Evolutionary conservation across 2,329 filamentous ascomycete species (phyloP), one percentile per base, ranked within the genome.

Genomic region (Stagonosporopsis rhizophila): DNA sequence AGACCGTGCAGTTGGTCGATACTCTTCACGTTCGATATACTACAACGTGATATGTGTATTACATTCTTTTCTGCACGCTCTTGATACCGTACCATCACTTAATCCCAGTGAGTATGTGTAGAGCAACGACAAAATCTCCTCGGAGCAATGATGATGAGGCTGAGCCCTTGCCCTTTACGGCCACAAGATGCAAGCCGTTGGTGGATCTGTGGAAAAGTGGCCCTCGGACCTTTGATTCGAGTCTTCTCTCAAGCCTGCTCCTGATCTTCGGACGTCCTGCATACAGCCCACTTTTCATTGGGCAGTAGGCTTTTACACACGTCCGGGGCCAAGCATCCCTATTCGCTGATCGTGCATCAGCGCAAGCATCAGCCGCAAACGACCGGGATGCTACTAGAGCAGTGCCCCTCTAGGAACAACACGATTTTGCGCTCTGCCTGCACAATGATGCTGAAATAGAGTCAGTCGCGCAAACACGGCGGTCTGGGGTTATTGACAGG

Each of bases 191-290:
- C 60, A 64, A 42, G 53, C 60, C 61, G 61, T 61, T 65, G 61
- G 64, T 65, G 67, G 59, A 59, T 58, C 62, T 59, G 30, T 28
- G n/a, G 25, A 54, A 59, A 56, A 52, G 52, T 50, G 47, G 56
- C 54, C 51, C 64, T 52, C 50, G 15, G 17, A 48, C 46, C 48
- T 48, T 45, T 64, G 61, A 64, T 70, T 71, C 65, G 63, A 40
- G 50, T 41, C 35, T 52, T 38, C 35, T 45, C 52, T 61, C 52
- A 49, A 61, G 35, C 56, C 60, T 56, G 48, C 52, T 52, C 40
- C 49, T 58, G 44, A 64, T 63, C 64, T 61, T 67, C 68, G 34
- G 50, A 67, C 65, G 59, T 67, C 63, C 60, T 66, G 65, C 63
- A 55, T 61, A 32, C 44, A 22, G 12, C 19, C 39, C 27, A 25